Base-by-base conservation (phyloP, 192 early-diverging fungal genomes). In the Coemansia sp. region DNA sequence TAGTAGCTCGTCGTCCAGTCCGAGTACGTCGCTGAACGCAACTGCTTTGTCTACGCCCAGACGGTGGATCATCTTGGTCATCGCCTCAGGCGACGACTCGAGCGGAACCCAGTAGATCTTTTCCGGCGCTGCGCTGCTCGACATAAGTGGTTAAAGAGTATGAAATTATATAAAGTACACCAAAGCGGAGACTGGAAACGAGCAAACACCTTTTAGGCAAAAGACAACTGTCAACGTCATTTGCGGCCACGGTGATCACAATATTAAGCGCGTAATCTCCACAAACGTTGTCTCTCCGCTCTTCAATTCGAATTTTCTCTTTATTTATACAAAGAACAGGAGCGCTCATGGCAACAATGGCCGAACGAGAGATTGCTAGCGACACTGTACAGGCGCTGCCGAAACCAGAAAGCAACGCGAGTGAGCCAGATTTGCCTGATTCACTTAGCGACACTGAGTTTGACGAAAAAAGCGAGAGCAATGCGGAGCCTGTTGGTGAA, bases 41-140 rank as follows among this genome's bases (percentile, higher is more conserved):
- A 85, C 89, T 10, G 67, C 58, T 2, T 64, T 27, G 22, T 84
- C 69, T 0, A 93, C 88, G 25, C 93, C 93, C 16, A 93, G 72
- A 49, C 85, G 81, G 57, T 88, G 78, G 38, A 90, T 76, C 70
- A 90, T 87, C 82, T 87, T 72, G 59, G 43, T 65, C 72, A 83
- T 77, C 69, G 92, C 91, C 27, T 93, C 87, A 39, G 94, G 94
- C 59, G 93, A 92, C 2, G 92, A 90, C 80, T 96, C 94, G 39
- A 96, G 87, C 6, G 94, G 93, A 11, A 94, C 61, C 94, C 94
- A 96, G 60, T 74, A 73, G 5, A 84, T 57, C 62, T 77, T 83
- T 27, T 66, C 17, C 26, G 6, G 10, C 10, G 58, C 41, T 38
- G 41, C 21, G 17, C 2, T 50, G 19, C 3, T 16, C 0, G 37